A percentile compares a stretch with the other conserved stretches of the same genome.
These are phyloP conservation scores for Trichothecium sympodiale DNA, from an alignment of 2,329 filamentous ascomycete genomes.

Conservation along the genomic window DNA sequence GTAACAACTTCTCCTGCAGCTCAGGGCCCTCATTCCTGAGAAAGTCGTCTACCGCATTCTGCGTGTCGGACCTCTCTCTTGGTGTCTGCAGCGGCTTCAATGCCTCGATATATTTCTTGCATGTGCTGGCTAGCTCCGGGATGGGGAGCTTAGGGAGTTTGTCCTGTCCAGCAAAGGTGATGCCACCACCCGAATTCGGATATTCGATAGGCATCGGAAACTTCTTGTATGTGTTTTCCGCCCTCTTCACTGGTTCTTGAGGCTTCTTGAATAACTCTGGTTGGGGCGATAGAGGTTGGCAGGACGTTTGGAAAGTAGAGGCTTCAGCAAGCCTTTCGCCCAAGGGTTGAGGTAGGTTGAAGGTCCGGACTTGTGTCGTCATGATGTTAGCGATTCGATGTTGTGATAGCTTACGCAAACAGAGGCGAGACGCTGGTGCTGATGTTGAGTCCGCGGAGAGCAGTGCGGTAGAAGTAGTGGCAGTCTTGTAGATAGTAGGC, in stretches of 20 bases:
- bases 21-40: constrained; percentile 69
- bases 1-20: constrained; percentile 79
- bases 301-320: constrained; percentile 5
- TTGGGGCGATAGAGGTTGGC: constrained; percentile 24
- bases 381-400: constrained; percentile 19
- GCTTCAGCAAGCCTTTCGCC: constrained; percentile 52
- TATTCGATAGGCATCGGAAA: constrained; percentile 42
- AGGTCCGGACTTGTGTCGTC: constrained; percentile 25
- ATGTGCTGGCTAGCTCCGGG: constrained; percentile 70
- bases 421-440: constrained; percentile 67
- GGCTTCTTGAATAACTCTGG: constrained; percentile 12
- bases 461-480: constrained; percentile 88
- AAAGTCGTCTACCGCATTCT: constrained; percentile 72
- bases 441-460: constrained; percentile 75
- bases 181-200: constrained; percentile 51
- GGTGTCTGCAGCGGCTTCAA: constrained; percentile 70
- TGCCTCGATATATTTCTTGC: constrained; percentile 67
- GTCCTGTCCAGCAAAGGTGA: constrained; percentile 85
- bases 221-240: constrained; percentile 22
- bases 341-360: constrained; percentile 58
- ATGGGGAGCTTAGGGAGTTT: constrained; percentile 86
- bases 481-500: constrained; percentile 75
- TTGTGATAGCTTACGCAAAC: constrained; percentile 45
- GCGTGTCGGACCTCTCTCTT: constrained; percentile 75
- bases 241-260: constrained; percentile 10